A percentile compares a stretch with the other conserved stretches of the same genome.
phyloP scores from a whole-genome alignment of 2,329 filamentous ascomycete genomes.

The Ceratocystis ficicola region DNA sequence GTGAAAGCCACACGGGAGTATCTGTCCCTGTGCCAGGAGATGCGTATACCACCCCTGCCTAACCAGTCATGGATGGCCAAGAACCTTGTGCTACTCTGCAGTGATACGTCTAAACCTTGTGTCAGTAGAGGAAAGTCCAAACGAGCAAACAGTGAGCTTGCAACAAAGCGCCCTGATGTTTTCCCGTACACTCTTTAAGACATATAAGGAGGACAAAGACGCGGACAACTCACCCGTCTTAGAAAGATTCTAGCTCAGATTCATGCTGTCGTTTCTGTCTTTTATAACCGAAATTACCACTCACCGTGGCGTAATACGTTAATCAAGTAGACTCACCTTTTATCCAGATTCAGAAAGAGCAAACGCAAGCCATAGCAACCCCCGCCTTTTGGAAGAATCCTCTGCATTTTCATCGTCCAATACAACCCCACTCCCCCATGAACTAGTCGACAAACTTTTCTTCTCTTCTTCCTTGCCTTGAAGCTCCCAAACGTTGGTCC shows the following conservation, averaged over 20 bases:
- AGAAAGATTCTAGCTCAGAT: background rate
- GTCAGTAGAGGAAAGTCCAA: background rate
- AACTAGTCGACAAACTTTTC: background rate
- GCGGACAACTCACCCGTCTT: background rate
- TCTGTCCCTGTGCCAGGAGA: too few relatives aligned
- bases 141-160: background rate
- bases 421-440: background rate
- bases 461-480: background rate
- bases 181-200: background rate
- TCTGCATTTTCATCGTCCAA: background rate
- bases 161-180: background rate
- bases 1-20: too few relatives aligned
- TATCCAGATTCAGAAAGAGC: slow-evolving; percentile 1
- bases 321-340: background rate
- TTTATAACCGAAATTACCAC: background rate
- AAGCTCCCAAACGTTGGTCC: background rate
- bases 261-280: background rate
- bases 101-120: background rate
- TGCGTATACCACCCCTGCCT: background rate
- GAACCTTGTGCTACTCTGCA: background rate
- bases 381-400: background rate
- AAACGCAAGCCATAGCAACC: background rate
- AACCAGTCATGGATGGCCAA: background rate
- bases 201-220: background rate
- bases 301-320: background rate